Evolutionary conservation across 192 early-diverging fungal species (phyloP), one percentile per base, ranked within the genome.

Genomic region (Coemansia sp.): DNA sequence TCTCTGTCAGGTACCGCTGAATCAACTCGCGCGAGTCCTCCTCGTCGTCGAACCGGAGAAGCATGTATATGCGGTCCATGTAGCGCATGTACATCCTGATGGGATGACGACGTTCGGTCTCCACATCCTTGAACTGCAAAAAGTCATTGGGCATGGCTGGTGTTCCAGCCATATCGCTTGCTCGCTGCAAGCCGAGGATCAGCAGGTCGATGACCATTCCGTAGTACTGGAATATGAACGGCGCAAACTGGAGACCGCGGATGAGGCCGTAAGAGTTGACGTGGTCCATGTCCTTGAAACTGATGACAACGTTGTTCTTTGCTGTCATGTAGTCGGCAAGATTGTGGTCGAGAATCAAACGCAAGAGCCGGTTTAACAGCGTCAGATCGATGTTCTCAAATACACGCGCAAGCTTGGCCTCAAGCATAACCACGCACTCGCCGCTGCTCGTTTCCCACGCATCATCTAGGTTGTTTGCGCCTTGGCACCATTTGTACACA

Each of bases 281-380:
- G 74, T 99, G 97, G 79, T 92, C 93, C 97, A 99, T 99, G 64
- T 99, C 97, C 83, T 98, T 99, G 85, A 96, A 99, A 62, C 87
- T 94, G 50, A 99, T 74, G 14, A 91, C 93, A 34, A 99, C 89
- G 83, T 99, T 99, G 84, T 99, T 99, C 83, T 99, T 99, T 64
- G 95, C 94, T 0, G 97, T 97, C 87, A 98, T 95, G 72, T 99
- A 99, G 66, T 99, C 97, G n/a, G 97, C 97, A 85, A 99, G 86
- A 72, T 98, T 97, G 85, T 98, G 97, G 81, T 99, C 97, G 38
- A 99, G 81, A 79, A 99, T 93, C 38, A 99, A 83, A 41, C 97
- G 88, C 67, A 99, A 77, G 30, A 99, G 83, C 45, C 94, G 88
- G 57, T 94, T 94, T 34, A 99, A 86, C 48, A 99, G 81, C 30